Base-by-base conservation (phyloP, 345 rosid species). In the Eucalyptus viminalis region DNA sequence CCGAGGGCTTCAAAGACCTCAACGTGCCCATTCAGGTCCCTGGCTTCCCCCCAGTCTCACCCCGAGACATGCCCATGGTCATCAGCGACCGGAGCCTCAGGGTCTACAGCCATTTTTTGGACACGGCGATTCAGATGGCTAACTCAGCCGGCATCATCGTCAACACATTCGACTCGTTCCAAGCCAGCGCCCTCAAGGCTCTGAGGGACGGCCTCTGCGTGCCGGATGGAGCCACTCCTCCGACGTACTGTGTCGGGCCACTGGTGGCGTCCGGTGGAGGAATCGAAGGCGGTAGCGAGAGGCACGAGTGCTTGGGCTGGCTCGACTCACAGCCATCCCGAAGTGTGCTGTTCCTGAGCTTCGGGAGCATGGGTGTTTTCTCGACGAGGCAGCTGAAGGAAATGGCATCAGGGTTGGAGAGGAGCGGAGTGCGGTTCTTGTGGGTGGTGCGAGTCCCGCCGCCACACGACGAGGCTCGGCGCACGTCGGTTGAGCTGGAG, bases 381-480 rank as follows among this genome's bases (percentile, higher is more conserved):
- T 80, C 89, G 17, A 12, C 88, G 9, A 69, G 80, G 34, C 96
- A 94, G 85, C 47, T 94, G 54, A 89, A 44, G 88, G 94, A 93
- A 86, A 93, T 93, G 27, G 95, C 94, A 14, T 47, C 31, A 31
- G 95, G 91, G 10, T 86, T 95, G 49, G 94, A 94, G 88, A 88
- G 54, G 69, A 93, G 95, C 53, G 92, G 89, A 1, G 88, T 86
- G 5, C 87, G 89, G 40, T 95, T 95, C 89, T 34, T 93, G 50
- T 95, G 95, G 96, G 93, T 91, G 37, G 94, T 94, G 21, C 90
- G 93, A 1, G 62, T 67, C 53, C 95, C 95, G 9, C 90, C 89
- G 6, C 43, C 72, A 1, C 81, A 87, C 3, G 43, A 86, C 24
- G 86, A 85, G 31, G 60, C 45, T 31, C 15, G 27, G 51, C 40